Base-by-base conservation (phyloP, 2,329 filamentous ascomycete species). In the Exserohilum rostratum region DNA sequence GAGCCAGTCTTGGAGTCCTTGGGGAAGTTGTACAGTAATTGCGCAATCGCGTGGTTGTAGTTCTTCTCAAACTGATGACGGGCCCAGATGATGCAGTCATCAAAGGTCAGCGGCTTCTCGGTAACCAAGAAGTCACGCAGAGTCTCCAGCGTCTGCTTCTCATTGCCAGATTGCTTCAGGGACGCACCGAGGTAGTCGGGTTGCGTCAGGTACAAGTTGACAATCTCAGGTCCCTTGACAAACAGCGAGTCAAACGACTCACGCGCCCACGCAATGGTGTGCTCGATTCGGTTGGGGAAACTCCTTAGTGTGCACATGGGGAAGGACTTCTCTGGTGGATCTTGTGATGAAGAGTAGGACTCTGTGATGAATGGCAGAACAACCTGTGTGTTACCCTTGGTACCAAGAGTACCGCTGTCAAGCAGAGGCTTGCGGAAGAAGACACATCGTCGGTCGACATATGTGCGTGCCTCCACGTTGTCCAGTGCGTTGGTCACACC, bases 351-450 rank as follows among this genome's bases (percentile, higher is more conserved):
- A 0, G 95, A 97, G 80, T 99, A 99, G 1, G 95, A 98, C 77
- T 99, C 96, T 0, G 95, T 98, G 60, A 97, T 80, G 66, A 87
- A 85, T 10, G 95, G 96, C 53, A 99, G 84, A 44, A 99, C 87
- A 55, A 99, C 95, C 72, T 99, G 95, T 6, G 92, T 96, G 79
- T 99, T 99, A 70, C 95, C 95, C 83, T 99, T 99, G 54, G 96
- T 98, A 46, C 95, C 95, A n/a, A 99, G 85, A 31, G 95, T 99
- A 61, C 95, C 95, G 72, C 93, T 97, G 82, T 99, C 95, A 9
- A 99, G 85, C 4, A 99, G 82, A 42, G 95, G 90, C 82, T 98
- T 98, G 76, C 89, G 90, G 89, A 98, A 99, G 82, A 98, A 97
- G 53, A 99, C 93, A 72, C 95, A 99, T 69, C 93, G 88, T 57